phyloP scores from a whole-genome alignment of 768 basidiomycete species.

The Amanita fuliginea region DNA sequence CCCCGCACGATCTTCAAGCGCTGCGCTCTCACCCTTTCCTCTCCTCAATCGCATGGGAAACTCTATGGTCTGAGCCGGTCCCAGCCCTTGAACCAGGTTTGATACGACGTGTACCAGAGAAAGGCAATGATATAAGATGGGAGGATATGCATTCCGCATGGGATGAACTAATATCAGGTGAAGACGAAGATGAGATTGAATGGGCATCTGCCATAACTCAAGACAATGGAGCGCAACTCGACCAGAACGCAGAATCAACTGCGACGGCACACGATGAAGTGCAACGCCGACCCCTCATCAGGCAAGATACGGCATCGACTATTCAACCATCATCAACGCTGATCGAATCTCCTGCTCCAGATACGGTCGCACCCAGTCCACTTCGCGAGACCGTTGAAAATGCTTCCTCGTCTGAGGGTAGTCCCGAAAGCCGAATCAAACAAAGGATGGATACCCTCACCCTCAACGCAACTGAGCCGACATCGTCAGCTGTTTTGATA shows the following conservation, averaged over 20 bases:
- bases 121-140: slow-evolving; percentile 30
- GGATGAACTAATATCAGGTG: slow-evolving; percentile 33
- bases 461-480: slow-evolving; percentile 5
- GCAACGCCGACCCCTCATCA: slow-evolving; percentile 9
- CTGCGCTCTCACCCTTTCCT: slow-evolving; percentile 60
- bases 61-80: slow-evolving; percentile 52
- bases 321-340: slow-evolving; percentile 8
- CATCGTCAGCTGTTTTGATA: neutral
- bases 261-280: neutral
- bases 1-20: slow-evolving; percentile 27
- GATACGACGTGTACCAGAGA: slow-evolving; percentile 28
- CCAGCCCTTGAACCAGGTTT: slow-evolving; percentile 52
- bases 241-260: neutral
- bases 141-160: slow-evolving; percentile 43
- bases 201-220: slow-evolving; percentile 41
- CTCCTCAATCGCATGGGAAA: slow-evolving; percentile 43
- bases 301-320: slow-evolving; percentile 11
- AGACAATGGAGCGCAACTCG: slow-evolving; percentile 3
- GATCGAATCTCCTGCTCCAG: neutral
- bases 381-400: neutral
- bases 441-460: slow-evolving; percentile 21
- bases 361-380: neutral
- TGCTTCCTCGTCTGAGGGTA: slow-evolving; percentile 27
- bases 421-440: slow-evolving; percentile 26
- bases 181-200: slow-evolving; percentile 31